Evolutionary conservation across 2,329 filamentous ascomycete genomes (phyloP), one percentile per base, ranked within the genome.

Genomic region (Lecanicillium sp.): DNA sequence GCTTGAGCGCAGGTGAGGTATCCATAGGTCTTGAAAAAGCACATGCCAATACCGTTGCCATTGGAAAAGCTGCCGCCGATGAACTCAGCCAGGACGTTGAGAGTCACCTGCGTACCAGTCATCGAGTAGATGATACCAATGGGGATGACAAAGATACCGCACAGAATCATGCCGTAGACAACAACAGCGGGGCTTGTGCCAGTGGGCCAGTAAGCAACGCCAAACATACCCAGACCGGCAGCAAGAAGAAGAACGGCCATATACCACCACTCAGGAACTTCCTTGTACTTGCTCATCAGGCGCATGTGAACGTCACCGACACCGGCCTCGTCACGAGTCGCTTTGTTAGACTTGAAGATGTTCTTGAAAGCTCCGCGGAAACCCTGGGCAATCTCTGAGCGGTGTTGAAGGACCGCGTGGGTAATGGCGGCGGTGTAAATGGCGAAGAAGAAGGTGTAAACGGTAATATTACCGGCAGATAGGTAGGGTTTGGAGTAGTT

Each of bases 261-360:
- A 51, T 73, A 75, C 69, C 70, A 74, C 70, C 69, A 73, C 39
- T 74, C 69, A 0, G 72, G 70, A 1, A 71, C 68, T 54, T 75
- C 71, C 3, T 61, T 63, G 52, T 77, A 77, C 1, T 55, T 55
- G 10, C 60, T 57, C 72, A 77, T 77, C 17, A 75, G 63, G 2
- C 69, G 64, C 48, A 68, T 69, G 56, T 77, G 73, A 2, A 72
- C 60, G 51, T 72, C 69, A 1, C 55, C 23, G 4, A 57, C 51
- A 17, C 59, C 54, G 4, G 44, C 54, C 8, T 58, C 47, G 15
- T 62, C 54, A n/a, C 47, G 44, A 0, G 57, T 44, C 8, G 51
- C 45, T 43, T 56, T 57, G 54, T 60, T 62, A 6, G 61, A 60
- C 1, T 47, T 45, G 7, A 55, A 53, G 20, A 59, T 49, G 40